Evolutionary conservation across 306 rosid species (phyloP), one percentile per base, ranked within the genome.

Genomic region (Canavalia gladiata): DNA sequence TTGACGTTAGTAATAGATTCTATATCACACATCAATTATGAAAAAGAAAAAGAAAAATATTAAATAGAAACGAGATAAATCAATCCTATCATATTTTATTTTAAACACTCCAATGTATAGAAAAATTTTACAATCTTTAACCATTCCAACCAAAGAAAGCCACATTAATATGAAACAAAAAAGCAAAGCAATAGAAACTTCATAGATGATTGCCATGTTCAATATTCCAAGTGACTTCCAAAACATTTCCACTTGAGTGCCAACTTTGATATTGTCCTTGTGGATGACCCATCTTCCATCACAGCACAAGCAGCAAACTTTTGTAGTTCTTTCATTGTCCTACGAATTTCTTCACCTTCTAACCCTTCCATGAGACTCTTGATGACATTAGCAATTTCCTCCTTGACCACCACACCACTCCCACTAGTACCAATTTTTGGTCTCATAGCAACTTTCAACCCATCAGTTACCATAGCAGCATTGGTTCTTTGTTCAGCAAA

Each of bases 401-500:
- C 90, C 30, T 78, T 67, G 29, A 33, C 59, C 37, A 85, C 79
- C 4, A 85, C 1, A 2, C 88, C 85, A 6, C 76, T 55, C 4
- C 67, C 49, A 55, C 34, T 46, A 35, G 68, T 11, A 4, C 31
- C 31, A 30, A n/a, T 35, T 8, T 71, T 78, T 0, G 81, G 50
- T 29, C 87, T 72, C 60, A 90, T 0, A 0, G 88, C 89, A 73
- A 90, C 80, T 75, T 34, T 82, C 4, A 87, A 47, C 0, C 60
- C 85, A 60, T 85, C 67, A 2, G 79, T 78, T 0, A 87, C 37
- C 60, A 75, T 2, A 51, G 65, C 88, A 0, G 88, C 85, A 39
- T 85, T 85, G 49, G 34, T 60, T 34, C 82, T 81, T 35, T 84
- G 90, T 41, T 87, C 87, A 6, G 90, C 90, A 74, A 84, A 87